Conservation (phyloP, 345 rosid species). For the Populus ilicifolia region DNA sequence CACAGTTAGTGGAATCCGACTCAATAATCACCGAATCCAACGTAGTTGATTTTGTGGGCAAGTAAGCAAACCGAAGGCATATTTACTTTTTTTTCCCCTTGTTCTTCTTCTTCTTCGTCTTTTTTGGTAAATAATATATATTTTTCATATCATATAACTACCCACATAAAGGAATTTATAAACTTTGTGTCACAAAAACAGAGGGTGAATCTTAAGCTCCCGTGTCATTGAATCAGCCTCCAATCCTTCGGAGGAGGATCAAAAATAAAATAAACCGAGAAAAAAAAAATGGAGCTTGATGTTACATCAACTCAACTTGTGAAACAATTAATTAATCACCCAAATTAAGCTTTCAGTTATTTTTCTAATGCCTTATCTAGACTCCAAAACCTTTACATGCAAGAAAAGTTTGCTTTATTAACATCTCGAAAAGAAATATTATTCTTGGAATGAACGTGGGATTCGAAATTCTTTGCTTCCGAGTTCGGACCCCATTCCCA, state of each 20-base stretch:
- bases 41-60: slow-evolving; percentile 14
- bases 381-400: slow-evolving; percentile 13
- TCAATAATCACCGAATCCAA: slow-evolving; percentile 23
- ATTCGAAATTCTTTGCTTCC: background rate
- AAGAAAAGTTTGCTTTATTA: slow-evolving; percentile 11
- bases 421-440: background rate
- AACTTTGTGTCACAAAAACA: background rate
- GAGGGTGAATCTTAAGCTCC: slow-evolving; percentile 8
- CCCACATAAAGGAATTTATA: background rate
- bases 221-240: slow-evolving; percentile 29
- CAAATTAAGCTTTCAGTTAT: background rate
- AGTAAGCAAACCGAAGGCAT: slow-evolving; percentile 1
- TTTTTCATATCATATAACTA: too few species aligned
- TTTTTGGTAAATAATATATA: too few species aligned
- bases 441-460: background rate
- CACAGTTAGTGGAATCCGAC: slow-evolving; percentile 20
- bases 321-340: background rate
- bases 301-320: slow-evolving; percentile 12
- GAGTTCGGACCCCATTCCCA: background rate
- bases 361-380: slow-evolving; percentile 12
- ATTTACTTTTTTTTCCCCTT: background rate
- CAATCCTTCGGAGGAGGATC: background rate
- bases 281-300: background rate
- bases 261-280: background rate
- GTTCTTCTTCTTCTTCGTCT: background rate